Evolutionary conservation across 179 eudicot genomes (phyloP).

Genomic region (Spinacia oleracea): DNA sequence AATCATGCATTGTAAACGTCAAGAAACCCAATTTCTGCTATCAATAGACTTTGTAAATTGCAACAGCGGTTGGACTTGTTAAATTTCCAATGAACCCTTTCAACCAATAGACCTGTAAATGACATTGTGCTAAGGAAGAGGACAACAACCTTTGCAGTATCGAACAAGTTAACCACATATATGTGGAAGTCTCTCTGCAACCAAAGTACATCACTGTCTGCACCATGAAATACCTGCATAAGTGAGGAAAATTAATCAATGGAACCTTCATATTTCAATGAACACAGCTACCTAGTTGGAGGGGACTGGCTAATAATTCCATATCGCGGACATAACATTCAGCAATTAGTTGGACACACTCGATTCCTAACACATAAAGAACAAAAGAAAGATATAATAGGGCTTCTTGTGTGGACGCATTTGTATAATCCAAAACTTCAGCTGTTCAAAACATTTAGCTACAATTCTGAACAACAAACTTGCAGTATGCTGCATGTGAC

Average conservation of each 20-base stretch:
- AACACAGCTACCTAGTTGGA: not conserved
- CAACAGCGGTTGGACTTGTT: not conserved
- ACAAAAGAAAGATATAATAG: not conserved
- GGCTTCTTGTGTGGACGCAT: not conserved
- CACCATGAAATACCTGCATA: constrained; percentile 89
- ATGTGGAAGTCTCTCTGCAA: constrained; percentile 97
- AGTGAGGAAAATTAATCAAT: constrained; percentile 7
- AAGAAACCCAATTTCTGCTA: not conserved
- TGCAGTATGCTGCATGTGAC: too few species aligned
- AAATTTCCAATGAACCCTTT: not conserved
- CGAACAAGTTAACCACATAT: constrained; percentile 87
- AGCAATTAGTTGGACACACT: not conserved
- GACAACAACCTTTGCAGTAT: constrained; percentile 82
- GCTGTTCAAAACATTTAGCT: not conserved
- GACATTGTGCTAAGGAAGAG: constrained; percentile 5
- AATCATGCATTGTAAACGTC: not conserved
- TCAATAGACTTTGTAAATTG: not conserved
- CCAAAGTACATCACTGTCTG: constrained; percentile 96
- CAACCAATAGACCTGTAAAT: not conserved
- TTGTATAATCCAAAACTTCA: not conserved
- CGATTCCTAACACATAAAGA: not conserved
- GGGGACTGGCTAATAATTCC: not conserved
- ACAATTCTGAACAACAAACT: not conserved
- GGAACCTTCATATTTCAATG: not conserved
- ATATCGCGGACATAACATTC: not conserved